Evolutionary conservation across 768 basidiomycete genomes (phyloP).

Genomic region (Trametes sanguinea): DNA sequence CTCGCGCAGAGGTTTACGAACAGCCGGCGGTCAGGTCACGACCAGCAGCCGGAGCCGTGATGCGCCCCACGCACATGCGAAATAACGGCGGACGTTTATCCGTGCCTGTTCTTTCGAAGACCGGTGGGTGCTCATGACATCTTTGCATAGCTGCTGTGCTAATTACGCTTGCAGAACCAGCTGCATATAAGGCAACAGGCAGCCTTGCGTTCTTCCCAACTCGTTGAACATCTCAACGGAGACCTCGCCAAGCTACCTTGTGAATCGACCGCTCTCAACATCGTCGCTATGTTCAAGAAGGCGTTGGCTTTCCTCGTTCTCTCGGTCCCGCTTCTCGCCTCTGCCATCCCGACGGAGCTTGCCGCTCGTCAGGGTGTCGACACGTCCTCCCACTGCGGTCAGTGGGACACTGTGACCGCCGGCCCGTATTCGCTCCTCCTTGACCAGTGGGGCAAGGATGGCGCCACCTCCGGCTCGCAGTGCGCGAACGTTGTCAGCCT

Average conservation of each 20-base stretch:
- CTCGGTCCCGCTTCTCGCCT: constrained; percentile 10
- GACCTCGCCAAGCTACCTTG: neutral
- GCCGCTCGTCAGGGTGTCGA: constrained; percentile 26
- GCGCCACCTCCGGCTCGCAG: constrained; percentile 50
- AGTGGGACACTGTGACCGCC: constrained; percentile 51
- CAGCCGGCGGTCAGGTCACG: neutral
- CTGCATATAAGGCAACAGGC: neutral
- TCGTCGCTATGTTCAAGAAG: constrained; percentile 11
- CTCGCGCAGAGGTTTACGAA: neutral
- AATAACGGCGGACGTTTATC: constrained; percentile 14
- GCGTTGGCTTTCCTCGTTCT: constrained; percentile 5
- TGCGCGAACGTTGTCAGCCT: constrained; percentile 50
- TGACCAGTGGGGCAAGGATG: constrained; percentile 47
- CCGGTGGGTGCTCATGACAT: constrained; percentile 3
- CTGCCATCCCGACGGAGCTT: constrained; percentile 13
- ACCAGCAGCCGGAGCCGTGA: neutral
- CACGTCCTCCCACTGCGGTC: constrained; percentile 40
- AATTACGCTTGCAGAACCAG: neutral
- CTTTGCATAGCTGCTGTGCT: neutral
- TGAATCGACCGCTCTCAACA: neutral
- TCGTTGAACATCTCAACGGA: neutral
- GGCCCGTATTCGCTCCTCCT: constrained; percentile 51
- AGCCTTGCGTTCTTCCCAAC: neutral
- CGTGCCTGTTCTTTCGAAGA: neutral
- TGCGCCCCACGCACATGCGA: neutral